Base-by-base conservation (phyloP, 768 basidiomycete species). In the Russula brevipes region DNA sequence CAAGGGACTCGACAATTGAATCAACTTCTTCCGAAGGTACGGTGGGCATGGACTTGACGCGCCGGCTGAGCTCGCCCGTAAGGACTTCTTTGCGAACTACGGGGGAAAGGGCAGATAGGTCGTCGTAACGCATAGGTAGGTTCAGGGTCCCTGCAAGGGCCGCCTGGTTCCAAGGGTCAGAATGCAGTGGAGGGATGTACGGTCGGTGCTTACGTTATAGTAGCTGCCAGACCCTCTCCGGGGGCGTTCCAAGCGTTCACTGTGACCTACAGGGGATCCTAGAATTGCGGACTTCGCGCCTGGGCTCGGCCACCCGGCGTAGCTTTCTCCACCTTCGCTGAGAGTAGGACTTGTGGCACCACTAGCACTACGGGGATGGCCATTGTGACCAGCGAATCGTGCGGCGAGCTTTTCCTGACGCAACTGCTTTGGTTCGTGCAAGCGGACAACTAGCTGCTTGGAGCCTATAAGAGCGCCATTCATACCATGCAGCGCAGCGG, bases 351-450 rank as follows among this genome's bases (percentile, higher is more conserved):
- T 91, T 1, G 91, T 92, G 9, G 91, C 89, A 12, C 92, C 92
- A 69, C 88, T 90, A 3, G 87, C 83, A 64, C 80, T 87, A 65
- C 89, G 82, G 11, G 89, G 90, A 69, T 93, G 91, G 16, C 87
- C 86, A 69, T 89, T 90, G 67, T 86, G 84, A 6, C 82, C 75
- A 53, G 78, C 84, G 69, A 89, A 92, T n/a, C 90, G 81, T 60
- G 87, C 86, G 14, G 91, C 91, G 9, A 94, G 79, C 68, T 94
- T 93, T 75, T 92, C 91, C 72, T 93, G 89, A 24, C 94, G 82
- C n/a, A 94, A 75, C 71, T 92, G 89, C 72, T 93, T 94, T 9
- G 92, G 93, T 73, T 95, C 94, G 68, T 95, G 92, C 57, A 95
- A 76, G 46, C 94, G 84, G 33, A 96, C 94, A 1, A 91, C 87